These are phyloP conservation scores for Domatiomyces globalis DNA, from an alignment of 2,329 filamentous ascomycete species.

Conservation along the genomic window DNA sequence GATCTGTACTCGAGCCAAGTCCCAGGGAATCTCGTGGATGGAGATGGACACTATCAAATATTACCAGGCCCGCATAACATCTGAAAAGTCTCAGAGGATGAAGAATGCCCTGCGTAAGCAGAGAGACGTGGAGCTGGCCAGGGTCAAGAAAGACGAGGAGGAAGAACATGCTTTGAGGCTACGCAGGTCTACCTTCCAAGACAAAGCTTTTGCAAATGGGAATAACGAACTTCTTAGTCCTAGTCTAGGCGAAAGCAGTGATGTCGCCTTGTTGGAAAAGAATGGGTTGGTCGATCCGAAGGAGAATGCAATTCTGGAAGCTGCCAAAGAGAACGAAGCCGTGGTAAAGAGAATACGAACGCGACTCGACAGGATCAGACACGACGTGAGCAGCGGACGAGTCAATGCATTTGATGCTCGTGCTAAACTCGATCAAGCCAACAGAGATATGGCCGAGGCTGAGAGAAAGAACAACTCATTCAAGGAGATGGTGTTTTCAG, in stretches of 20 bases:
- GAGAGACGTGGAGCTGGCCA: slow-evolving; percentile 15
- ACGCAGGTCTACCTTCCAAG: slow-evolving; percentile 6
- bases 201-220: slow-evolving; percentile 3
- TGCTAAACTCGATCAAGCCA: slow-evolving; percentile 12
- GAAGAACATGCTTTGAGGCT: slow-evolving; percentile 9
- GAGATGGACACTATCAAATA: slow-evolving; percentile 18
- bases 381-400: slow-evolving; percentile 14
- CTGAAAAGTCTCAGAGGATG: slow-evolving; percentile 14
- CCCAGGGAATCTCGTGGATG: slow-evolving; percentile 14
- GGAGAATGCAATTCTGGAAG: slow-evolving; percentile 13
- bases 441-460: slow-evolving; percentile 14
- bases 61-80: slow-evolving; percentile 13
- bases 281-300: slow-evolving; percentile 10
- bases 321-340: slow-evolving; percentile 14
- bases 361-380: slow-evolving; percentile 13
- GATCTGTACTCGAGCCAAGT: slow-evolving; percentile 14
- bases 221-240: background rate
- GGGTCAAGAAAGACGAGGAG: slow-evolving; percentile 14
- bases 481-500: slow-evolving; percentile 11
- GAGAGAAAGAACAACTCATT: slow-evolving; percentile 15
- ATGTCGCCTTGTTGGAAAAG: slow-evolving; percentile 7
- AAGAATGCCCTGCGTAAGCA: slow-evolving; percentile 18
- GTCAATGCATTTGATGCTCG: slow-evolving; percentile 11
- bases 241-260: slow-evolving; percentile 1
- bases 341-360: slow-evolving; percentile 13